phyloP scores from a whole-genome alignment of 106 monocot species.

The Apostasia ramifera region DNA sequence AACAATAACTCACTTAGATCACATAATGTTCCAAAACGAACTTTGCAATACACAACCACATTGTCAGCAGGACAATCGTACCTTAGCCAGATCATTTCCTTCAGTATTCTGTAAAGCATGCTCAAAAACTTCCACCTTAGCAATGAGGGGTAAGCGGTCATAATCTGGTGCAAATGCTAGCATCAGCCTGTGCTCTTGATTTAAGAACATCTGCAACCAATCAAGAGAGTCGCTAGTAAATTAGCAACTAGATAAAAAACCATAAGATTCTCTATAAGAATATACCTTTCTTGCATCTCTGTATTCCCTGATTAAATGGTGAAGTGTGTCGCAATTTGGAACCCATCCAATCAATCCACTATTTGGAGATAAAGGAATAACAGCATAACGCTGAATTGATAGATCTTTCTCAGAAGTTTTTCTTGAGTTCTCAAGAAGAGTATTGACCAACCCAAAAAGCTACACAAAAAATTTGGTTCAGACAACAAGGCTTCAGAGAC shows the following conservation, averaged over 20 bases:
- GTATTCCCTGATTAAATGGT: conserved; percentile 90
- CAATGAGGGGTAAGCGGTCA: conserved; percentile 86
- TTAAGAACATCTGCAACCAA: conserved; percentile 74
- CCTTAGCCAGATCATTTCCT: conserved; percentile 97
- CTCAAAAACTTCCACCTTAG: conserved; percentile 96
- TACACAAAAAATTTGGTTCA: conserved; percentile 18
- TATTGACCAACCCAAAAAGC: conserved; percentile 98
- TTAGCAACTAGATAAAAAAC: neutral
- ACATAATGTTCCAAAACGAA: neutral
- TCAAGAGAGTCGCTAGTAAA: neutral
- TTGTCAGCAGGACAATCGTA: conserved; percentile 9
- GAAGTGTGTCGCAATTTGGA: conserved; percentile 94
- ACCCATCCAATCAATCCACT: conserved; percentile 99
- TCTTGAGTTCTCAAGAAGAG: conserved; percentile 92
- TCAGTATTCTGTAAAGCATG: conserved; percentile 91
- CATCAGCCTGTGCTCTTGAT: conserved; percentile 96
- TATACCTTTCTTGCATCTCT: conserved; percentile 91
- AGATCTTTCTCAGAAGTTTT: conserved; percentile 95
- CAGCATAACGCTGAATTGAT: conserved; percentile 93
- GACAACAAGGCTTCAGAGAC: neutral
- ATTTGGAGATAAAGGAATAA: conserved; percentile 96
- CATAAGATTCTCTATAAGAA: neutral
- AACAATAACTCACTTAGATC: too few species aligned
- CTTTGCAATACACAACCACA: neutral
- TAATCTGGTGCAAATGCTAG: conserved; percentile 95